Conservation (phyloP, 2,329 filamentous ascomycete species). For the Colletotrichum shisoi region DNA sequence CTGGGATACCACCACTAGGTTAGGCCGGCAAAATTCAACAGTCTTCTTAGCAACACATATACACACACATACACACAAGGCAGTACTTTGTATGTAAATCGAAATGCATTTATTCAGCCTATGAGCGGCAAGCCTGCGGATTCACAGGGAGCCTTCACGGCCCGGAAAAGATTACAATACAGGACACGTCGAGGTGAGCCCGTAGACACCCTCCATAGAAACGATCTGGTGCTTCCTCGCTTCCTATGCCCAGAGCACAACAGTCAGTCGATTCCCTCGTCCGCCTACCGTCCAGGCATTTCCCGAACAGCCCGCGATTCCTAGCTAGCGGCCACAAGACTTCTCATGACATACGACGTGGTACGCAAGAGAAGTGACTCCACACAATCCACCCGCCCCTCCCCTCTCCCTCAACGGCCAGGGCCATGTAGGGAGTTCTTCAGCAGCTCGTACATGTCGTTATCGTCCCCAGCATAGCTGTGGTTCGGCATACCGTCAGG, state of each 20-base stretch:
- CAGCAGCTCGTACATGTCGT: conserved; percentile 33
- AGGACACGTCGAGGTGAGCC: background rate
- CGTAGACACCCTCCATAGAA: background rate
- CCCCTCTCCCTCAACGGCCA: conserved; percentile 1
- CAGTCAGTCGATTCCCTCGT: no score
- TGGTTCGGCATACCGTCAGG: conserved; percentile 22
- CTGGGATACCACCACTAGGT: no score
- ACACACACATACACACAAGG: no score
- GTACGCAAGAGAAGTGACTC: background rate
- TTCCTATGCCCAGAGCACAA: background rate
- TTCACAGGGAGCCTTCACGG: background rate
- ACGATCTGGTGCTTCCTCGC: no score
- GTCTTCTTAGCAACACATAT: no score
- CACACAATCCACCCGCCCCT: background rate
- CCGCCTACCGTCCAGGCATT: background rate
- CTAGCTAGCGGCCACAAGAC: background rate
- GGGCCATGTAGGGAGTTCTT: conserved; percentile 30
- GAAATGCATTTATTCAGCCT: background rate
- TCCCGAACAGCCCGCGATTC: background rate
- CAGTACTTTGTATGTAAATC: background rate
- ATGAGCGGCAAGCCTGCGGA: background rate
- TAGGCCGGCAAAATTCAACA: background rate
- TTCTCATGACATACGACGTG: background rate
- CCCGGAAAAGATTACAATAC: background rate
- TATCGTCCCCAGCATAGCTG: conserved; percentile 17